Percentiles rank a stretch among this genome's conserved stretches.
phyloP scores from a whole-genome alignment of 2,329 filamentous ascomycete genomes.

The Trichoderma atrobrunneum region DNA sequence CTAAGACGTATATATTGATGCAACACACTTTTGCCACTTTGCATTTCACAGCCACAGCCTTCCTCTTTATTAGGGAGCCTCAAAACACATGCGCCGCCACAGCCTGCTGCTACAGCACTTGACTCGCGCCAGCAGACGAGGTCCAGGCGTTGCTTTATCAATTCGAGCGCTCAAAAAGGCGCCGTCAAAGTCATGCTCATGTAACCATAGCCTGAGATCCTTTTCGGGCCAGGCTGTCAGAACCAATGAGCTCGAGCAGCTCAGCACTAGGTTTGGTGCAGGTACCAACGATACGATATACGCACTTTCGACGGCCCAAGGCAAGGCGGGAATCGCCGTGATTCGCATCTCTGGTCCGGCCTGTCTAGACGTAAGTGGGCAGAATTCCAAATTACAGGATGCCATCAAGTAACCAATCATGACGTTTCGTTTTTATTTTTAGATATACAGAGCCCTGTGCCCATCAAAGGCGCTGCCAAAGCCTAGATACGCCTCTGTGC shows the following conservation, averaged over 20 bases:
- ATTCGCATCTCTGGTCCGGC: slow-evolving; percentile 81
- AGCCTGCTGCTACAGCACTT: slow-evolving; percentile 24
- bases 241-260: neutral
- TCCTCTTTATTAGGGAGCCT: neutral
- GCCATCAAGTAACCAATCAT: slow-evolving; percentile 8
- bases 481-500: slow-evolving; percentile 63
- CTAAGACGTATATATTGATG: neutral
- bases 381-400: neutral
- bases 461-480: slow-evolving; percentile 44
- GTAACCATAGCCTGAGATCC: neutral
- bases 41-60: neutral
- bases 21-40: neutral
- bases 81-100: slow-evolving; percentile 28
- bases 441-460: slow-evolving; percentile 54
- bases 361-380: slow-evolving; percentile 59
- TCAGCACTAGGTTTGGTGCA: slow-evolving; percentile 16
- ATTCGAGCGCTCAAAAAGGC: neutral
- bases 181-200: neutral
- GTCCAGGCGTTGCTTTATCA: neutral
- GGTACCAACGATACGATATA: slow-evolving; percentile 69
- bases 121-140: slow-evolving; percentile 20
- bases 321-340: slow-evolving; percentile 85
- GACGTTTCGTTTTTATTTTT: neutral
- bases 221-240: neutral
- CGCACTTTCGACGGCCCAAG: slow-evolving; percentile 82